Percentiles rank a stretch among this genome's conserved stretches.
These are phyloP conservation scores for Avena eriantha DNA, from an alignment of 176 grass and related monocot species.

Conservation along the genomic window DNA sequence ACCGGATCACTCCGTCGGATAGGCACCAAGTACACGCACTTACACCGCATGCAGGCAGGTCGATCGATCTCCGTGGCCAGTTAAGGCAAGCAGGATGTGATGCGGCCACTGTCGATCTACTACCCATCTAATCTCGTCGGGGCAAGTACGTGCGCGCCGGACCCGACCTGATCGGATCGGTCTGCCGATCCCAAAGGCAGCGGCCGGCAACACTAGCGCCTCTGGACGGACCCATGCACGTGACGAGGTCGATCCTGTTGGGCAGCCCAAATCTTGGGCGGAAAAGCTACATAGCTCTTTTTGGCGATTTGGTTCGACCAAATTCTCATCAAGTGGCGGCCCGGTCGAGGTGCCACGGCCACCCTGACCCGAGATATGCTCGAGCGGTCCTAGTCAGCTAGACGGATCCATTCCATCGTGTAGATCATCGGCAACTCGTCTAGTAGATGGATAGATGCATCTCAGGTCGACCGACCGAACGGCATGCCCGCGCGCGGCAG, in stretches of 20 bases:
- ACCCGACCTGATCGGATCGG: neutral
- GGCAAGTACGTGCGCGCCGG: neutral
- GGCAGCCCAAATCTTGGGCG: constrained; percentile 24
- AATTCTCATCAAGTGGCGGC: neutral
- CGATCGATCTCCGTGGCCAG: neutral
- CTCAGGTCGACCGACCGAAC: too few relatives aligned
- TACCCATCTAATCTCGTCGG: neutral
- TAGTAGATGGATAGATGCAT: too few relatives aligned
- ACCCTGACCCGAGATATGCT: neutral
- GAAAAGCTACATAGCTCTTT: constrained; percentile 24
- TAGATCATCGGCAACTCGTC: too few relatives aligned
- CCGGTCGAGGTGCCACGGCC: neutral
- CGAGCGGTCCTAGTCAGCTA: too few relatives aligned
- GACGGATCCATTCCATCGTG: too few relatives aligned
- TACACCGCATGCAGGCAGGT: neutral
- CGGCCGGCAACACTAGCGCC: neutral
- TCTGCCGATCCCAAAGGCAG: neutral
- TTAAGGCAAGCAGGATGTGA: neutral
- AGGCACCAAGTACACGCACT: neutral
- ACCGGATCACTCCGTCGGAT: neutral
- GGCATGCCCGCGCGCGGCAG: too few relatives aligned
- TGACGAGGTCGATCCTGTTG: neutral
- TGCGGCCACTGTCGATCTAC: neutral
- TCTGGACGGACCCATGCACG: neutral
- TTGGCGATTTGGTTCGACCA: constrained; percentile 33